Evolutionary conservation across 2,329 filamentous ascomycete species (phyloP), one percentile per base, ranked within the genome.

Genomic region (Lachnellula arida): DNA sequence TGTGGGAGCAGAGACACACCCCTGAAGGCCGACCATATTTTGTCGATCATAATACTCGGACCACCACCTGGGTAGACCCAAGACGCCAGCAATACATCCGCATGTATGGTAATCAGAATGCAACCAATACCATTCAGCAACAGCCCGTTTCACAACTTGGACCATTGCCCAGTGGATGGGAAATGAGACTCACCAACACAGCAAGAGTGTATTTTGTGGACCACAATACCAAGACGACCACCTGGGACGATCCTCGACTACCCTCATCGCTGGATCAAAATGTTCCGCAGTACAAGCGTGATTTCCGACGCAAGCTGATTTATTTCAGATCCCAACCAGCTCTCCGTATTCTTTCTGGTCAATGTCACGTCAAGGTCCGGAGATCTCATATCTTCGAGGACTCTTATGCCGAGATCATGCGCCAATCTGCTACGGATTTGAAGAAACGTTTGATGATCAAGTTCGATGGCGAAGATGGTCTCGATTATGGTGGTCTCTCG

Each of bases 371-470:
- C 74, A 99, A 99, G 79, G 90, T 99, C 63, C 84, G 94, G 66
- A 85, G 94, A 73, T 92, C 91, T 68, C 92, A 97, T 72, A 99
- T 99, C 64, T 99, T 99, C 66, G 94, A 99, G 73, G 94, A 99
- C 71, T 97, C 93, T 0, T 99, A 97, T 74, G 92, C 94, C 63
- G 94, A 99, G 74, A 97, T 99, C 65, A 97, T 96, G 79, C 86
- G 93, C 51, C 94, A 97, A 75, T 96, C 90, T 58, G 90, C 94
- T 49, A 92, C 88, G 15, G 94, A 99, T 73, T 76, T 99, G 61
- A 99, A 99, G 85, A 99, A 99, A 78, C 85, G 94, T 49, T 75
- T 99, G 63, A 99, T 99, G 94, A 96, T 99, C 75, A 99, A 99
- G 76, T 99, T 99, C 66, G 94, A 99, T 65, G 94, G 94, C 49